A percentile compares a stretch with the other conserved stretches of the same genome.
These are phyloP conservation scores for Pugionium dolabratum DNA, from an alignment of 345 rosid genomes.

Conservation along the genomic window DNA sequence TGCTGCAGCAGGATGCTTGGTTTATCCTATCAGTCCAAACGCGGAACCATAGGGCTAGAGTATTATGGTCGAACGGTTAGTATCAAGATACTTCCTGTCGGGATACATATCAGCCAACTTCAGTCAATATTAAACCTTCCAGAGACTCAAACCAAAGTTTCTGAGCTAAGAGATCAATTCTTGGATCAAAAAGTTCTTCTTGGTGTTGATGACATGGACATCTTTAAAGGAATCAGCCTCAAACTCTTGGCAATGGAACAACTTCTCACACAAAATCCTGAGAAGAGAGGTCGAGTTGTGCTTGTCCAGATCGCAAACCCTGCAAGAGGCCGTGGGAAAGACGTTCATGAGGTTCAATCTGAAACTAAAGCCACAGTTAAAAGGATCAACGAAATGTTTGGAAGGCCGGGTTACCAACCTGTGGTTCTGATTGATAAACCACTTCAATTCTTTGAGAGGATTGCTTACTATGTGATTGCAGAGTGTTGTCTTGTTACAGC, in stretches of 20 bases:
- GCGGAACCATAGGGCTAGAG: conserved; percentile 87
- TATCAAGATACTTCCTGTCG: conserved; percentile 45
- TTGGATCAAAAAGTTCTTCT: conserved; percentile 64
- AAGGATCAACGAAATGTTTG: conserved; percentile 73
- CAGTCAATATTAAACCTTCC: conserved; percentile 70
- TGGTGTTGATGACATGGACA: conserved; percentile 45
- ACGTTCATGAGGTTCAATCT: conserved; percentile 69
- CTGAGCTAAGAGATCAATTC: conserved; percentile 66
- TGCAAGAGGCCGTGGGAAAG: conserved; percentile 89
- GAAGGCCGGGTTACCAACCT: conserved; percentile 70
- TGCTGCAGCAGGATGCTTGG: conserved; percentile 97
- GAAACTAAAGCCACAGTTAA: conserved; percentile 71
- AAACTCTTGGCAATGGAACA: conserved; percentile 96
- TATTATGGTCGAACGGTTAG: conserved; percentile 77
- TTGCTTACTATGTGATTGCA: conserved; percentile 79
- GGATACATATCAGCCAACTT: conserved; percentile 84
- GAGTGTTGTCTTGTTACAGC: too few relatives aligned
- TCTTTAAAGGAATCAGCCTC: conserved; percentile 84
- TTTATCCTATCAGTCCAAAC: conserved; percentile 80
- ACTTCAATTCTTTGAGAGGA: conserved; percentile 82
- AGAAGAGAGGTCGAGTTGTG: conserved; percentile 66
- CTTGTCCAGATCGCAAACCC: conserved; percentile 97
- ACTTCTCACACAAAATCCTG: conserved; percentile 70
- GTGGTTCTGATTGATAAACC: conserved; percentile 70
- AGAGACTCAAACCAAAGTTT: conserved; percentile 66